Evolutionary conservation across 1,284 basidiomycete genomes (phyloP).

Genomic region (Pseudozyma sp.): DNA sequence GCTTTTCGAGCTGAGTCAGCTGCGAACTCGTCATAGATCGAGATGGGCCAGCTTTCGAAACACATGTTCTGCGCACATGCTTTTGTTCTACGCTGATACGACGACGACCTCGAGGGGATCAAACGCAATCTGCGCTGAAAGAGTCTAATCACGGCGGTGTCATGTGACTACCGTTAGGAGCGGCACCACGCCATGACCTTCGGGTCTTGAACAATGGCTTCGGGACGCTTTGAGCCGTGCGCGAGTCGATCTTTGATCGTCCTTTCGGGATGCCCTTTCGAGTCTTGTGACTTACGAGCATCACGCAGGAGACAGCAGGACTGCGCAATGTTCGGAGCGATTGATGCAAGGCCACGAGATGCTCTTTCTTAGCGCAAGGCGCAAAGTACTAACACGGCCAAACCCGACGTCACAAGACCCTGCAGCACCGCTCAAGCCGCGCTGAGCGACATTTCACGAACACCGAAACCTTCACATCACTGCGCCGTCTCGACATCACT

Average conservation of each 20-base stretch:
- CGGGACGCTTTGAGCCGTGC: background rate
- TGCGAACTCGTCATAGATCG: background rate
- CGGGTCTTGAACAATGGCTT: background rate
- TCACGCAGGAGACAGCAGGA: too few species aligned
- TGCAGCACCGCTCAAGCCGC: constrained; percentile 13
- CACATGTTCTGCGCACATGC: too few species aligned
- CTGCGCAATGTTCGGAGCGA: background rate
- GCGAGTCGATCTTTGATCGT: constrained; percentile 10
- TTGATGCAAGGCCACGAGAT: constrained; percentile 25
- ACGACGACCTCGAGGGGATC: background rate
- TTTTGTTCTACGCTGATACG: background rate
- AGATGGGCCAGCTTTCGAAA: background rate
- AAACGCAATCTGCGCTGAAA: background rate
- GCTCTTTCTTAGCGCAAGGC: background rate
- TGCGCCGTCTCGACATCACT: too few species aligned
- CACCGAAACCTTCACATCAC: background rate
- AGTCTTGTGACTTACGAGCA: constrained; percentile 4
- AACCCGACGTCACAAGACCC: constrained; percentile 29
- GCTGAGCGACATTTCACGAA: too few species aligned
- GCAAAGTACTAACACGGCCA: background rate
- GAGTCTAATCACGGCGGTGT: background rate
- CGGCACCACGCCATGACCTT: too few species aligned
- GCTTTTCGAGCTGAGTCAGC: background rate
- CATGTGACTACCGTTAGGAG: background rate
- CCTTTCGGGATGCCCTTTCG: background rate